Base-by-base conservation (phyloP, 73 alveolate species). In the Diophrys appendiculata region DNA sequence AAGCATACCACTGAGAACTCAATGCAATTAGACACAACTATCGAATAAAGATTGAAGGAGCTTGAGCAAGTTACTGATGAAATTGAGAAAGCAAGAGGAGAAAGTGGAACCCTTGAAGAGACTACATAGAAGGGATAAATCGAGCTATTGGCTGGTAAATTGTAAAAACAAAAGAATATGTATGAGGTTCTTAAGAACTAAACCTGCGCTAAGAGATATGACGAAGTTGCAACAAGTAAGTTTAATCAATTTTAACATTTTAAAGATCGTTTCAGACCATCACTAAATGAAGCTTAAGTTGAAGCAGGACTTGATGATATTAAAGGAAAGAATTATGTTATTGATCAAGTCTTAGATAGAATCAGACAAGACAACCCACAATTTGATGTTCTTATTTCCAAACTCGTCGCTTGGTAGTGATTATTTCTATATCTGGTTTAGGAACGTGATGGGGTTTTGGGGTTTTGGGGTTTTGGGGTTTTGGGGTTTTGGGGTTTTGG, bases 1-100 rank as follows among this genome's bases (percentile, higher is more conserved):
- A 88, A 87, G 30, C 91, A 93, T 67, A 93, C 98, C 23, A 83
- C 96, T 27, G 90, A 89, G 85, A 91, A 93, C 64, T 72, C 93
- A 0, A 79, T 81, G 76, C 91, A 93, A 68, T 72, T 93, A 23
- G 98, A 93, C 55, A 69, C 89, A 32, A 89, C 94, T 14, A 88
- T 93, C 28, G 88, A 85, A 70, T 80, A 80, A 82, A 91, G 80
- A 70, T 52, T 77, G 23, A 84, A 68, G 53, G 90, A 77, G 72
- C 85, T 76, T 2, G 87, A 84, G 81, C 72, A 84, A 35, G 87
- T 81, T 75, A 81, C 67, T 68, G 91, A 84, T 84, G 92, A 84
- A 33, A 84, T 84, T 33, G 92, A 84, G 72, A 52, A 76, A 34
- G 92, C 86, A 1, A 34, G 88, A 26, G 69, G 72, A 25, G 92